Conservation (phyloP, 108 stramenopile species). For the Cyclotella kingstonii region DNA sequence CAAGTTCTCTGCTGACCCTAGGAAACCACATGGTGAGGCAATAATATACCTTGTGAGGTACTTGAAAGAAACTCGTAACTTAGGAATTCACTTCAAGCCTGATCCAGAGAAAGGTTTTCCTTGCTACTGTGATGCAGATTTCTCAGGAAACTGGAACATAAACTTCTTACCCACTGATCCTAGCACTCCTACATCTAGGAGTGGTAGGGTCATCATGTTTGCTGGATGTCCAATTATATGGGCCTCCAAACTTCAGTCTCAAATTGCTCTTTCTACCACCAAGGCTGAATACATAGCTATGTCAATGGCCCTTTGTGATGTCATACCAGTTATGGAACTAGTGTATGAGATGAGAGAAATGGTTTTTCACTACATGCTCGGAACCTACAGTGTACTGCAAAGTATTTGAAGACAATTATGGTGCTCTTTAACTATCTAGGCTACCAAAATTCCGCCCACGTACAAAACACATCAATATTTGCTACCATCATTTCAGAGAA, state of each 20-base stretch:
- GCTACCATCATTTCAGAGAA: slow-evolving; percentile 5
- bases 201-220: slow-evolving; percentile 23
- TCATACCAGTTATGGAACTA: slow-evolving; percentile 34
- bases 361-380: neutral
- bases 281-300: slow-evolving; percentile 41
- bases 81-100: slow-evolving; percentile 20
- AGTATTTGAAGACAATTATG: slow-evolving; percentile 44
- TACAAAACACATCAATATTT: slow-evolving; percentile 3
- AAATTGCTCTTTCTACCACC: slow-evolving; percentile 26
- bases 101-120: slow-evolving; percentile 7
- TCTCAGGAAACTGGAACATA: slow-evolving; percentile 23
- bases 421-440: slow-evolving; percentile 17
- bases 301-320: slow-evolving; percentile 23
- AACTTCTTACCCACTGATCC: neutral
- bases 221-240: slow-evolving; percentile 18
- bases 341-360: slow-evolving; percentile 16
- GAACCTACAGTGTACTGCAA: slow-evolving; percentile 26
- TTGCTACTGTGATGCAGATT: slow-evolving; percentile 40
- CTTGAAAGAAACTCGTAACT: slow-evolving; percentile 25
- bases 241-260: slow-evolving; percentile 17
- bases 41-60: slow-evolving; percentile 27
- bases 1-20: slow-evolving; percentile 29
- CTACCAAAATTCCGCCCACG: slow-evolving; percentile 1
- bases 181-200: slow-evolving; percentile 6
- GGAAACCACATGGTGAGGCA: slow-evolving; percentile 29